These are phyloP conservation scores for Lycium barbarum DNA, from an alignment of 257 asterid genomes.

Conservation along the genomic window DNA sequence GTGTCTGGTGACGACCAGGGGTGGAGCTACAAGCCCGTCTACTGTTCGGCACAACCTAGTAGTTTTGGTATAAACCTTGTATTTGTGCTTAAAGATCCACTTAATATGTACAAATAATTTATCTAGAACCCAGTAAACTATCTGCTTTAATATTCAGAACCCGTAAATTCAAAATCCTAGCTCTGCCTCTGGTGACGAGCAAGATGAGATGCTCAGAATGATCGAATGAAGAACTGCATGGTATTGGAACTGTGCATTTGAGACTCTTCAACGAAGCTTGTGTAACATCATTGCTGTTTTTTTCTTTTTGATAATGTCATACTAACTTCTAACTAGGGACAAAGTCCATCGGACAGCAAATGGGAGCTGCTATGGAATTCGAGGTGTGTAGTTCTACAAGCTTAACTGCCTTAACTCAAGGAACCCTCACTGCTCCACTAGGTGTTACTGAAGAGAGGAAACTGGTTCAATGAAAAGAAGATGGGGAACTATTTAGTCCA, in stretches of 20 bases:
- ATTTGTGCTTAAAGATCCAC: too few species aligned
- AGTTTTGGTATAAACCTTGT: too few species aligned
- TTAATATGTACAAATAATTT: too few species aligned
- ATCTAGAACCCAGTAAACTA: too few species aligned
- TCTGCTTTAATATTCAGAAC: too few species aligned
- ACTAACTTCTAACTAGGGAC: neutral
- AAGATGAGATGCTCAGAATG: neutral
- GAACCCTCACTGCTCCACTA: neutral
- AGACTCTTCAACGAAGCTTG: neutral
- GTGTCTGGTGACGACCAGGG: neutral
- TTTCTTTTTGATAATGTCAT: neutral
- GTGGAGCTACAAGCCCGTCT: too few species aligned
- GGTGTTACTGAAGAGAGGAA: neutral
- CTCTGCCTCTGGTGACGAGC: neutral
- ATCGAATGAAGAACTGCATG: neutral
- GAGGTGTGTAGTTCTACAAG: neutral
- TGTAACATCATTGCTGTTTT: neutral
- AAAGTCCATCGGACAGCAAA: neutral
- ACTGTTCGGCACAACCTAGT: too few species aligned
- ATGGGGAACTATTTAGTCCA: neutral
- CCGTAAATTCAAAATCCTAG: too few species aligned
- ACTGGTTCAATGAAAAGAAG: neutral
- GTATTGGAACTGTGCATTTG: neutral
- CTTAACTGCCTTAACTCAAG: neutral
- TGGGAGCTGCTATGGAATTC: neutral